Percentiles rank a stretch among this genome's conserved stretches.
Conservation (phyloP, 768 basidiomycete species). For the Trametes villosa region DNA sequence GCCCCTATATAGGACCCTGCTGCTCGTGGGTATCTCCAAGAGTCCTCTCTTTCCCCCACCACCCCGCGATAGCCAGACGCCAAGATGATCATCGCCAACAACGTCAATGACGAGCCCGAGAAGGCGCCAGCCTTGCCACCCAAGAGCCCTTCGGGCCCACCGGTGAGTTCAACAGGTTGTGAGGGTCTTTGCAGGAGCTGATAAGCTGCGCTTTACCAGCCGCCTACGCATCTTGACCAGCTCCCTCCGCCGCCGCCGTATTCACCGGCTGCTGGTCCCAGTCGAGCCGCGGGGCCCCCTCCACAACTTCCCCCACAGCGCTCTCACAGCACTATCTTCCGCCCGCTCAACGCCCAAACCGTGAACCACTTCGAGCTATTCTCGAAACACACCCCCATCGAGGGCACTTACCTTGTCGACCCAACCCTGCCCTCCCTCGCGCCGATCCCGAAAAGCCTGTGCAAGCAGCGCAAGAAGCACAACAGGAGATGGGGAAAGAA, state of each 20-base stretch:
- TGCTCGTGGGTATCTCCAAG: background rate
- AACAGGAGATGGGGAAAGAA: constrained; percentile 10
- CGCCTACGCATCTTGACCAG: background rate
- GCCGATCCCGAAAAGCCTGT: too few species aligned
- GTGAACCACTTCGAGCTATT: constrained; percentile 33
- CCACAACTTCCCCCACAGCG: background rate
- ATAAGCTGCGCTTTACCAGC: background rate
- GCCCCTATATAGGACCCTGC: background rate
- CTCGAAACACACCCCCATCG: constrained; percentile 30
- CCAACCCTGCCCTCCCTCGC: constrained; percentile 13
- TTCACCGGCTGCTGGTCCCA: background rate
- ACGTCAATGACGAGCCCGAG: background rate
- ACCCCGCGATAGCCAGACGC: background rate
- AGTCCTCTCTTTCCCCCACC: background rate
- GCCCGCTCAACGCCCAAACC: constrained; percentile 28
- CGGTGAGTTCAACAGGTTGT: background rate
- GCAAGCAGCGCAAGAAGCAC: background rate
- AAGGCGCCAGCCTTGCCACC: constrained; percentile 3
- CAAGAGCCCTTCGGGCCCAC: background rate
- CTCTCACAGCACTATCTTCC: constrained; percentile 15
- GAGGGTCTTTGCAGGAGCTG: too few species aligned
- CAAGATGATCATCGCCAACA: constrained; percentile 10
- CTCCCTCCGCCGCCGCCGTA: constrained; percentile 18
- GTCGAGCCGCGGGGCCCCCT: background rate
- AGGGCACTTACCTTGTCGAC: constrained; percentile 24